These are phyloP conservation scores for Delitschia confertaspora DNA, from an alignment of 495 filamentous ascomycete genomes.

Conservation along the genomic window DNA sequence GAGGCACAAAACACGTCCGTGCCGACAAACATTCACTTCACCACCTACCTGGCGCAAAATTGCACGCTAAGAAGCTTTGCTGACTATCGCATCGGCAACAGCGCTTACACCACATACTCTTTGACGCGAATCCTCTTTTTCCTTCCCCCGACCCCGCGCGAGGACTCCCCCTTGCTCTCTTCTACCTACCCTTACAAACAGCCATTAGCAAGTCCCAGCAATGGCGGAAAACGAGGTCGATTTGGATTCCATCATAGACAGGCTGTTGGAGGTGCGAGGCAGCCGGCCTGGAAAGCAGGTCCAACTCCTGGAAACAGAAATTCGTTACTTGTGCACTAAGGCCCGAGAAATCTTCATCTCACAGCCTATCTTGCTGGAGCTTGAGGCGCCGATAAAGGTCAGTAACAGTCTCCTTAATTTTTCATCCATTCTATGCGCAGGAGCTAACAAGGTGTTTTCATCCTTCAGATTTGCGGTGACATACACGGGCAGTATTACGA, in stretches of 20 bases:
- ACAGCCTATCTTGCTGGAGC: conserved; percentile 92
- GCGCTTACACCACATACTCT: conserved; percentile 9
- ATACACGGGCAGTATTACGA: conserved; percentile 99
- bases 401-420: conserved; percentile 19
- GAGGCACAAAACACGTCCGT: not conserved
- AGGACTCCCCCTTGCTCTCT: conserved; percentile 16
- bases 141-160: conserved; percentile 14
- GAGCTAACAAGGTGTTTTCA: not conserved
- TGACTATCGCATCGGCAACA: not conserved
- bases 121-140: conserved; percentile 4
- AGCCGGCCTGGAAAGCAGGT: conserved; percentile 98
- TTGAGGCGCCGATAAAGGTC: conserved; percentile 99
- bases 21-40: not conserved
- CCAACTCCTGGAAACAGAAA: conserved; percentile 92
- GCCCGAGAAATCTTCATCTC: conserved; percentile 99
- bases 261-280: conserved; percentile 93
- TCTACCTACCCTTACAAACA: conserved; percentile 3
- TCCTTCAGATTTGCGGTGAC: conserved; percentile 94
- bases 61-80: conserved; percentile 1
- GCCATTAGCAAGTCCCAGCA: conserved; percentile 32
- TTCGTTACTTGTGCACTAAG: conserved; percentile 96
- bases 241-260: conserved; percentile 97
- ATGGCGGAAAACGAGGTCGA: conserved; percentile 99
- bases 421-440: not conserved
- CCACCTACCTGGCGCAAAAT: not conserved